Percentiles rank a stretch among this genome's conserved stretches.
Conservation (phyloP, 495 filamentous ascomycete species). For the Neurospora sp. region DNA sequence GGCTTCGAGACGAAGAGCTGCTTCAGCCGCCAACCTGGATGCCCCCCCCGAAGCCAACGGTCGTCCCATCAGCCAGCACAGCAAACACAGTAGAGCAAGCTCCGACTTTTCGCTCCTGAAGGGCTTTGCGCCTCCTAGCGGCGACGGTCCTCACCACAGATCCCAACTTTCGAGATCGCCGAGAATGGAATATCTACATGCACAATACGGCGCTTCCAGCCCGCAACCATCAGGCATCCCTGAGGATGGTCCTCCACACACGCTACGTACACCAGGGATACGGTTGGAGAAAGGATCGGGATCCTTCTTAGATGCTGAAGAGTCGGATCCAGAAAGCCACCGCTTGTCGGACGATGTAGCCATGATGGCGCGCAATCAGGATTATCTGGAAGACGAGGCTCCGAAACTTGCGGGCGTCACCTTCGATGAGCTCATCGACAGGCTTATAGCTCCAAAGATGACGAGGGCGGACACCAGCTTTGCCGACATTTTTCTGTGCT, state of each 20-base stretch:
- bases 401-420: slow-evolving; percentile 50
- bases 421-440: slow-evolving; percentile 85
- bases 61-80: slow-evolving; percentile 42
- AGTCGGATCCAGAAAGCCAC: slow-evolving; percentile 45
- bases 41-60: slow-evolving; percentile 33
- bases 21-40: slow-evolving; percentile 44
- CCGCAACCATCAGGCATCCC: slow-evolving; percentile 15
- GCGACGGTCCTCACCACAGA: slow-evolving; percentile 24
- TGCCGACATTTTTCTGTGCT: slow-evolving; percentile 71
- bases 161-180: slow-evolving; percentile 20
- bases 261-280: slow-evolving; percentile 36
- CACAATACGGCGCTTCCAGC: slow-evolving; percentile 5
- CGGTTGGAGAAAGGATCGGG: slow-evolving; percentile 34
- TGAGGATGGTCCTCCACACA: slow-evolving; percentile 28
- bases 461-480: slow-evolving; percentile 83
- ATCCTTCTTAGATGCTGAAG: slow-evolving; percentile 51
- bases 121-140: slow-evolving; percentile 24
- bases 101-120: slow-evolving; percentile 50
- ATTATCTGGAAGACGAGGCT: slow-evolving; percentile 35
- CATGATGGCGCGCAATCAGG: slow-evolving; percentile 46
- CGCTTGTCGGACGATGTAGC: slow-evolving; percentile 51
- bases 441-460: slow-evolving; percentile 67
- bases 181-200: slow-evolving; percentile 18
- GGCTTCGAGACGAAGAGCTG: slow-evolving; percentile 30
- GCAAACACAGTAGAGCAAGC: slow-evolving; percentile 52